These are phyloP conservation scores for Trichoderma aggressivum DNA, from an alignment of 2,329 filamentous ascomycete species.

Conservation along the genomic window DNA sequence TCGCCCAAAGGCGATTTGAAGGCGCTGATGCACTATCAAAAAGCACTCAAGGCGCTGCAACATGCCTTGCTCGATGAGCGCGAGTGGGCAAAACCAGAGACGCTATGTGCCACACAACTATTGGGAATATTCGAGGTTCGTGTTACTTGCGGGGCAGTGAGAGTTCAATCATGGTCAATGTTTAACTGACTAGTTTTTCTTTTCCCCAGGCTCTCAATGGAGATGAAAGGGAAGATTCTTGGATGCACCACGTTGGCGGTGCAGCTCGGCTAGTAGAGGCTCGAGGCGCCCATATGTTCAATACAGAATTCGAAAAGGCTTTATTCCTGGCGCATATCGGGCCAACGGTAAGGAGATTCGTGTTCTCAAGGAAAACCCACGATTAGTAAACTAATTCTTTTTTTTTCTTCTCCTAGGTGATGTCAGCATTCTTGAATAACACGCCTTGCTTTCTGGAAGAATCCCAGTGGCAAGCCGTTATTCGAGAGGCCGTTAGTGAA, in stretches of 20 bases:
- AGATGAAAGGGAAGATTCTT: background rate
- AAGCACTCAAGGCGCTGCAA: slow-evolving; percentile 3
- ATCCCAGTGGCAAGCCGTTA: slow-evolving; percentile 1
- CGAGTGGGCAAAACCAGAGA: slow-evolving; percentile 5
- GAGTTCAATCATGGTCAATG: background rate
- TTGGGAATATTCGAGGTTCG: slow-evolving; percentile 1
- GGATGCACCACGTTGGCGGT: slow-evolving; percentile 5
- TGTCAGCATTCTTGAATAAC: slow-evolving; percentile 6
- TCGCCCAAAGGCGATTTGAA: background rate
- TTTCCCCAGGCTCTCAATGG: background rate
- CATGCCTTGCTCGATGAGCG: background rate
- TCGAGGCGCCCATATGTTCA: slow-evolving; percentile 10
- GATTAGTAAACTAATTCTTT: background rate
- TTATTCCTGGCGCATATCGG: slow-evolving; percentile 10
- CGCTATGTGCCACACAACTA: background rate
- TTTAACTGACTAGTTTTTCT: background rate
- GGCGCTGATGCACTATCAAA: slow-evolving; percentile 5
- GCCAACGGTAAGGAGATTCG: background rate
- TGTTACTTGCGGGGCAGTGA: too few relatives aligned
- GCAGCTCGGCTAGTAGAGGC: slow-evolving; percentile 8
- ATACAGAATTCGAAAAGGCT: slow-evolving; percentile 8
- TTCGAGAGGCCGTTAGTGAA: slow-evolving; percentile 7
- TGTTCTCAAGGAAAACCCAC: background rate
- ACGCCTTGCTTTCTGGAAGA: slow-evolving; percentile 6
- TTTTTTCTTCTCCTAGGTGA: background rate